phyloP scores from a whole-genome alignment of 805 yeast species.

The Metschnikowia similis region DNA sequence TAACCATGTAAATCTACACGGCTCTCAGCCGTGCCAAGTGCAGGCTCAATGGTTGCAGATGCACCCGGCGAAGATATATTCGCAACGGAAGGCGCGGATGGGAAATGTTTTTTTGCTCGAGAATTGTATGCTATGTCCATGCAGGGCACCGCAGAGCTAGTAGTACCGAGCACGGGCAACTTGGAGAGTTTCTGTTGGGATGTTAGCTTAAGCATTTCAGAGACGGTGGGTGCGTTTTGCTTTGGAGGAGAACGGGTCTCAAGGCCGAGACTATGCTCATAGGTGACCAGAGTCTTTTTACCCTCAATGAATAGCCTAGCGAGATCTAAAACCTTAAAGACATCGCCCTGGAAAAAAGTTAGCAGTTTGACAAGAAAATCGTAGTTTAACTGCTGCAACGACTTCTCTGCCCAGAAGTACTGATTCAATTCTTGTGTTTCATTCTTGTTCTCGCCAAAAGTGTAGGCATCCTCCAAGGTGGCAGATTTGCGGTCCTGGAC shows the following conservation, averaged over 20 bases:
- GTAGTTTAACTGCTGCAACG: conserved; percentile 32
- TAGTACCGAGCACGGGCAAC: background rate
- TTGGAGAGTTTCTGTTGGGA: background rate
- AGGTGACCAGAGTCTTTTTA: conserved; percentile 24
- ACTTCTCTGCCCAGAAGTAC: conserved; percentile 20
- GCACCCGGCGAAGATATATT: background rate
- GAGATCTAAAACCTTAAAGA: conserved; percentile 31
- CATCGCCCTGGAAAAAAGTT: conserved; percentile 43
- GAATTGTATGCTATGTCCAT: background rate
- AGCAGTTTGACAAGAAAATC: conserved; percentile 38
- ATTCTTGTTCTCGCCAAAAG: conserved; percentile 20
- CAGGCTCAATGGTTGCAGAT: background rate
- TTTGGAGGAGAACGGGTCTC: background rate
- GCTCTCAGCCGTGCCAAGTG: background rate
- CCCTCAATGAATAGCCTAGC: conserved; percentile 32
- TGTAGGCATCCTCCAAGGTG: conserved; percentile 5
- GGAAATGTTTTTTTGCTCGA: background rate
- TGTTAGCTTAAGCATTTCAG: conserved; percentile 1
- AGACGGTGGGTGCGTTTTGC: background rate
- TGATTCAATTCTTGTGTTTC: conserved; percentile 9
- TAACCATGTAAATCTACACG: conserved; percentile 57
- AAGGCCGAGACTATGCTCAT: conserved; percentile 9
- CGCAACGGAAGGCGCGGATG: background rate
- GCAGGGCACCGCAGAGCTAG: background rate
- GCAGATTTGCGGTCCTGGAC: conserved; percentile 7